Percentiles rank a stretch among this genome's conserved stretches.
Evolutionary conservation across 2,329 filamentous ascomycete species (phyloP).

Genomic region (Sphaerulina vaccinii): DNA sequence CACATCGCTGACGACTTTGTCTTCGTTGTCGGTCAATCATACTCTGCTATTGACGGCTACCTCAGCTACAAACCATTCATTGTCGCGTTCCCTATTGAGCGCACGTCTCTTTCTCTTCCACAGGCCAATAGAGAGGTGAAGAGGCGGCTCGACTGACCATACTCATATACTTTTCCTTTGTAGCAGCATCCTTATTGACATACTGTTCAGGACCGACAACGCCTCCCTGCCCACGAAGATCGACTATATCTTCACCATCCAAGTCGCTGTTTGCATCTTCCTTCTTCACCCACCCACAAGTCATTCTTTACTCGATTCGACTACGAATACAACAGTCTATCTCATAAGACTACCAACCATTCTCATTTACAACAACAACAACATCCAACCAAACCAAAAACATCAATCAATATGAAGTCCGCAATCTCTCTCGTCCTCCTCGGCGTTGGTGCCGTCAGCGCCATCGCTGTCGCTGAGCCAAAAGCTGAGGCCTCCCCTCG

Average conservation of each 20-base stretch:
- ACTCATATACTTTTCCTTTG: conserved; percentile 15
- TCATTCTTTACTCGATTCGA: conserved; percentile 30
- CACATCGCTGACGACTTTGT: background rate
- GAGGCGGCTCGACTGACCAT: conserved; percentile 1
- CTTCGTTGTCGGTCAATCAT: background rate
- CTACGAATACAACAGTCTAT: conserved; percentile 17
- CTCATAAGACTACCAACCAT: conserved; percentile 19
- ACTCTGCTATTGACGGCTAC: conserved; percentile 1
- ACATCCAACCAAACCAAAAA: conserved; percentile 14
- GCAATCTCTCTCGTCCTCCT: conserved; percentile 23
- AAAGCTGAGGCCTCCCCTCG: conserved; percentile 21
- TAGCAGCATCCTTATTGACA: conserved; percentile 19
- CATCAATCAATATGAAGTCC: conserved; percentile 30
- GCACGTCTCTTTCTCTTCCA: background rate
- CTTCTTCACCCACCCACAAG: conserved; percentile 26
- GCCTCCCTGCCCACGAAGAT: background rate
- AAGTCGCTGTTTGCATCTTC: conserved; percentile 17
- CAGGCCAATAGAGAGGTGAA: background rate
- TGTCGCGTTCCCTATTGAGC: conserved; percentile 2
- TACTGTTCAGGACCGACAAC: conserved; percentile 10
- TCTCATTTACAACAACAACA: conserved; percentile 15
- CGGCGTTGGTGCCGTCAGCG: conserved; percentile 22
- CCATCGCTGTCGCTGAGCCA: conserved; percentile 25
- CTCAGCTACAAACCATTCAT: background rate
- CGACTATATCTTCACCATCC: conserved; percentile 20